Evolutionary conservation across 2,329 filamentous ascomycete genomes (phyloP), one percentile per base, ranked within the genome.

Genomic region (Aspergillus quadrilineatus): DNA sequence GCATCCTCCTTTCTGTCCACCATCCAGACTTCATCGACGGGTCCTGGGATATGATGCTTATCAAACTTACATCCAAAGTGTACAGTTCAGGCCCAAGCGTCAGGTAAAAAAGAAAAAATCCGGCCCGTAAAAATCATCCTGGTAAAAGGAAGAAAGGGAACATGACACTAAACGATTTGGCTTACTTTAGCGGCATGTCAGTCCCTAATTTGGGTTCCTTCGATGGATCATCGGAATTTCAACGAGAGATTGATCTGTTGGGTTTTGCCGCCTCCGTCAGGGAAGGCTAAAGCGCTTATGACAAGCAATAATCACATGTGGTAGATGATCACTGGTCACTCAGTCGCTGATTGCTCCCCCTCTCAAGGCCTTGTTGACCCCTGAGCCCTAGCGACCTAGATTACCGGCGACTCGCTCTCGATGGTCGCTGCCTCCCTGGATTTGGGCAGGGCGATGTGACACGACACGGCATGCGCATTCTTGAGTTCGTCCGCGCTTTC

Each of bases 141-240:
- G 15, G 17, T 41, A 30, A 45, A 48, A 43, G 48, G 46, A 50
- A 36, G 43, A 39, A 43, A 30, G 28, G 22, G n/a, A 39, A 41
- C 22, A 50, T 50, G 39, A 42, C 58, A 57, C 59, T 62, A 62
- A 60, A 56, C 45, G 37, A 56, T 59, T 63, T 62, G 61, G 59
- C 62, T 60, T 59, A 54, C 57, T 56, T 58, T 62, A 64, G 62
- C 56, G 59, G 52, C 62, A 63, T 63, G 62, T 62, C 62, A 59
- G 56, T 56, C 56, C 60, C 61, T 58, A 58, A 51, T 58, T 60
- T 45, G 49, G 50, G 43, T 58, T 47, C 45, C 53, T 54, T 58
- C 42, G 48, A 48, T 48, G 54, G 46, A 39, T 39, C 34, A 47
- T 51, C 22, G 48, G 39, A 43, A 43, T 46, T 37, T 47, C 29